Evolutionary conservation across 2,329 filamentous ascomycete genomes (phyloP).

Genomic region (Calonectria multiphialidica): DNA sequence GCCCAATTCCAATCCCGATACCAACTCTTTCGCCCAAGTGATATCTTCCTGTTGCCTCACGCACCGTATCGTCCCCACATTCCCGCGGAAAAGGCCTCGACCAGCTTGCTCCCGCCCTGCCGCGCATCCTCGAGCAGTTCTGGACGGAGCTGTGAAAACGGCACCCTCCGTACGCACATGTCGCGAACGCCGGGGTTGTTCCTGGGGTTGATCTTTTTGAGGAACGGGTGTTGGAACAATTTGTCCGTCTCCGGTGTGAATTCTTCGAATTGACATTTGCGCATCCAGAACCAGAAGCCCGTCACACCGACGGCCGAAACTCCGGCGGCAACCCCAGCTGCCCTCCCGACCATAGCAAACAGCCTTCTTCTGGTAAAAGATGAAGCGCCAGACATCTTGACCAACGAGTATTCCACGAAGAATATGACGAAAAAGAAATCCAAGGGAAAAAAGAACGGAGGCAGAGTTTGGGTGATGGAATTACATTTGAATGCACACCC

Average conservation of each 20-base stretch:
- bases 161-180: constrained; percentile 29
- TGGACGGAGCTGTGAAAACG: constrained; percentile 16
- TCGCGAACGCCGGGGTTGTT: constrained; percentile 31
- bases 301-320: not conserved
- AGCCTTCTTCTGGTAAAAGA: not conserved
- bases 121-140: constrained; percentile 24
- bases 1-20: not conserved
- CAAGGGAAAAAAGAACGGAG: too few relatives aligned
- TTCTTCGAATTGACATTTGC: constrained; percentile 34
- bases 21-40: not conserved
- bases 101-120: constrained; percentile 24
- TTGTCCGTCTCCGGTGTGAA: constrained; percentile 24
- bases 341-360: not conserved
- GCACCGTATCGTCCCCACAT: constrained; percentile 37
- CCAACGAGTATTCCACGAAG: fast-evolving
- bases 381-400: not conserved
- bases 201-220: constrained; percentile 32
- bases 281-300: constrained; percentile 27
- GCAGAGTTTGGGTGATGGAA: not conserved
- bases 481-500: not conserved
- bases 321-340: not conserved
- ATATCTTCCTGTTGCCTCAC: fast-evolving
- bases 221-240: constrained; percentile 24
- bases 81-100: constrained; percentile 30
- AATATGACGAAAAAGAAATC: not conserved